Evolutionary conservation across 1,139 yeast species (phyloP).

Genomic region (Arxiozyma heterogenica): DNA sequence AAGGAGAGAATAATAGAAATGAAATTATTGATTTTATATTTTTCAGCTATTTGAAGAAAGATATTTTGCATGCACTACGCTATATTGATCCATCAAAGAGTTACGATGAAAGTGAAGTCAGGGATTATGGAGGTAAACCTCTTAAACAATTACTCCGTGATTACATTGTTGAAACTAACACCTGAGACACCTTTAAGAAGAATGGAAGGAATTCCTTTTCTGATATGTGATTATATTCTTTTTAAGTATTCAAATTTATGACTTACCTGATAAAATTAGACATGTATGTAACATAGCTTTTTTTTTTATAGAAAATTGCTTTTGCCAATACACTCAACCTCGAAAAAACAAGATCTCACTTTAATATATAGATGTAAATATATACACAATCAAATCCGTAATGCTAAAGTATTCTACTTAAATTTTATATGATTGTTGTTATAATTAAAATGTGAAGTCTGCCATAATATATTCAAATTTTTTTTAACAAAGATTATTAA

Average conservation of each 20-base stretch:
- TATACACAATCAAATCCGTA: too few relatives aligned
- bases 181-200: background rate
- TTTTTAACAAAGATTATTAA: slow-evolving; percentile 1
- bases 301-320: background rate
- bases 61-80: slow-evolving; percentile 50
- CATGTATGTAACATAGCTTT: background rate
- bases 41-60: slow-evolving; percentile 63
- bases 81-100: slow-evolving; percentile 19
- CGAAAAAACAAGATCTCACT: too few relatives aligned
- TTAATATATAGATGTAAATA: too few relatives aligned
- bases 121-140: slow-evolving; percentile 43
- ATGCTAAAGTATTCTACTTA: background rate
- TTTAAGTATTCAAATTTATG: too few relatives aligned
- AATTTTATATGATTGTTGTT: background rate
- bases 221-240: background rate
- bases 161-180: slow-evolving; percentile 22
- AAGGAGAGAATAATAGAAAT: slow-evolving; percentile 21
- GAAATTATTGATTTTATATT: slow-evolving; percentile 57
- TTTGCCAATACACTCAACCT: background rate
- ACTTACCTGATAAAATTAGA: background rate
- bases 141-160: slow-evolving; percentile 43
- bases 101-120: slow-evolving; percentile 27
- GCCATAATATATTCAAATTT: slow-evolving; percentile 1
- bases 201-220: background rate
- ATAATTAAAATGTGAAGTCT: background rate